phyloP scores from a whole-genome alignment of 78 protist species.

The Guillardia theta region DNA sequence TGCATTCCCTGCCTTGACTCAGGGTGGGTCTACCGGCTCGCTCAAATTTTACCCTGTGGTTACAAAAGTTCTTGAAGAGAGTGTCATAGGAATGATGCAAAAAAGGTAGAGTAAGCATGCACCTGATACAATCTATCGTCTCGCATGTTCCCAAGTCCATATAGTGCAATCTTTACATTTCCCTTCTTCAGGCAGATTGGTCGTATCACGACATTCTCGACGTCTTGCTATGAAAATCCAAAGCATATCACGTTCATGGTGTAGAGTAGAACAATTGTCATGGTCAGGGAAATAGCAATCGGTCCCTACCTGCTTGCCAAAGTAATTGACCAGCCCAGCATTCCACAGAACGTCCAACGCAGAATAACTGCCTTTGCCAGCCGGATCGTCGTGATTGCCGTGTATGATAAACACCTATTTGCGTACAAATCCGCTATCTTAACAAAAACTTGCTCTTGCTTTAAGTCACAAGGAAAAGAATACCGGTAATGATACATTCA shows the following conservation, averaged over 20 bases:
- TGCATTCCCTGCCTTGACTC: no score
- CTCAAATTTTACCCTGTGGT: no score
- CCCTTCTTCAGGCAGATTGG: slow-evolving; percentile 90
- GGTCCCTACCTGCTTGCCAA: slow-evolving; percentile 60
- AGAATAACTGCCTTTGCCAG: slow-evolving; percentile 84
- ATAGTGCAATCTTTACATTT: slow-evolving; percentile 76
- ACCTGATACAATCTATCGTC: slow-evolving; percentile 93
- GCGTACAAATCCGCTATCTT: no score
- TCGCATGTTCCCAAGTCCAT: slow-evolving; percentile 93
- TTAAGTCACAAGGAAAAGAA: background rate
- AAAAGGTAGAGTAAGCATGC: no score
- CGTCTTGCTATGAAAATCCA: background rate
- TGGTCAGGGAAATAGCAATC: background rate
- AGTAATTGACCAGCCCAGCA: slow-evolving; percentile 86
- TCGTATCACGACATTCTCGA: background rate
- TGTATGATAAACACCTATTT: slow-evolving; percentile 90
- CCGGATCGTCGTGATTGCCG: slow-evolving; percentile 99
- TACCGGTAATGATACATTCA: slow-evolving; percentile 90
- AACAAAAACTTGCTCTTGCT: background rate
- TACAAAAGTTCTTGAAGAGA: no score
- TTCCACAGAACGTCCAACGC: slow-evolving; percentile 86
- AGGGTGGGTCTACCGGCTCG: no score
- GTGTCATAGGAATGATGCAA: no score
- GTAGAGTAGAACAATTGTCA: no score
- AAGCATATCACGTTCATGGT: no score